Percentiles rank a stretch among this genome's conserved stretches.
phyloP scores from a whole-genome alignment of 805 yeast species.

The Komagataella kurtzmanii region DNA sequence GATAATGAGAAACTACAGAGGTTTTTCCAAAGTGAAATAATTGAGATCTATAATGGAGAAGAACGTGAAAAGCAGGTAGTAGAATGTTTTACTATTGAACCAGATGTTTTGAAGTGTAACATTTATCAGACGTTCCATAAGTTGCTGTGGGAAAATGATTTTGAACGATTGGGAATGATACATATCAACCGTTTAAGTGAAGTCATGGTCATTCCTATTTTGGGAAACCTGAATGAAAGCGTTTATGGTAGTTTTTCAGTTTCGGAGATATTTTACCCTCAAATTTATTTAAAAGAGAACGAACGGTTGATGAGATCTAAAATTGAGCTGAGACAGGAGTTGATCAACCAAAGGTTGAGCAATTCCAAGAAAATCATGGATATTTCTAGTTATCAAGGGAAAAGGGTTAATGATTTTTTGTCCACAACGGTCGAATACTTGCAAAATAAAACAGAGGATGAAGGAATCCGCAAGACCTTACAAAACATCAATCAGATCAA shows the following conservation, averaged over 20 bases:
- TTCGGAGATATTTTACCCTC: constrained; percentile 22
- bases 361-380: constrained; percentile 9
- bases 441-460: background rate
- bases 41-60: constrained; percentile 2
- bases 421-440: constrained; percentile 14
- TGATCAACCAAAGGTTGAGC: constrained; percentile 7
- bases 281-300: constrained; percentile 20
- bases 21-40: constrained; percentile 8
- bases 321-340: background rate
- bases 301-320: constrained; percentile 7
- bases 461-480: background rate
- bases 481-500: background rate
- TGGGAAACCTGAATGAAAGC: constrained; percentile 14
- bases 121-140: constrained; percentile 20
- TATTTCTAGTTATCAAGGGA: constrained; percentile 18
- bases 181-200: constrained; percentile 16
- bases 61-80: constrained; percentile 5
- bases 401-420: constrained; percentile 13
- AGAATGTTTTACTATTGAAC: constrained; percentile 20
- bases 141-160: constrained; percentile 17
- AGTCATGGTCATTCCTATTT: constrained; percentile 19
- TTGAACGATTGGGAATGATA: constrained; percentile 10
- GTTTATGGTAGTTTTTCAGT: constrained; percentile 15
- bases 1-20: constrained; percentile 2
- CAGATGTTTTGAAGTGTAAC: constrained; percentile 13